Evolutionary conservation across 2,329 filamentous ascomycete genomes (phyloP).

Genomic region (Colletotrichum sp.): DNA sequence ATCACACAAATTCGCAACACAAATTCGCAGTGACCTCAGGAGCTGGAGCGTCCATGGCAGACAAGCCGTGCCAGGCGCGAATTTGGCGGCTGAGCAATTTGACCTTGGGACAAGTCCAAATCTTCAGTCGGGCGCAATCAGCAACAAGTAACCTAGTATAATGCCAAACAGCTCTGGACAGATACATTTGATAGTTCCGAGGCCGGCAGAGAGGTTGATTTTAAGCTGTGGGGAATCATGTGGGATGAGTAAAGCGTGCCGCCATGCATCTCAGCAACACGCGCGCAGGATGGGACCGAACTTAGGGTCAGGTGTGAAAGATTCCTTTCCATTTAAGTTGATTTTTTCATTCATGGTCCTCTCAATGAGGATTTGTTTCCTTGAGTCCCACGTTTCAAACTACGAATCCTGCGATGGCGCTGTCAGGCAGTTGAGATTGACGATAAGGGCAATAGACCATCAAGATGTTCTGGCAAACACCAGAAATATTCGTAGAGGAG

Average conservation of each 20-base stretch:
- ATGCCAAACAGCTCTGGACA: neutral
- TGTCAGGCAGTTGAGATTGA: rapidly evolving
- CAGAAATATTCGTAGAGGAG: neutral
- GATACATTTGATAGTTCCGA: neutral
- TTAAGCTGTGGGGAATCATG: neutral
- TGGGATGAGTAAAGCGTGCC: neutral
- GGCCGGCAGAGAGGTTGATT: neutral
- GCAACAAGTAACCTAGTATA: neutral
- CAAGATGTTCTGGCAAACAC: neutral
- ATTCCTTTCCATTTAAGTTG: neutral
- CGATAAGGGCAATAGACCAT: neutral
- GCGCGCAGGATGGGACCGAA: neutral
- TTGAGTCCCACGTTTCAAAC: neutral
- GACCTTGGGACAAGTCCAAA: neutral
- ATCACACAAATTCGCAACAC: neutral
- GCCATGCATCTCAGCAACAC: neutral
- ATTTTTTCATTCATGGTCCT: rapidly evolving
- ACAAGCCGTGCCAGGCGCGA: neutral
- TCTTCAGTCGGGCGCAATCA: neutral
- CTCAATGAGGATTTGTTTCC: neutral
- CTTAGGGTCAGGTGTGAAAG: too few relatives aligned
- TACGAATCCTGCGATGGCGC: neutral
- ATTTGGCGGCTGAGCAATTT: neutral
- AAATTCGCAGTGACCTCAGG: neutral
- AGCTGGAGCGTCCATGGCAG: neutral